A percentile compares a stretch with the other conserved stretches of the same genome.
Evolutionary conservation across 1,284 basidiomycete species (phyloP).

Genomic region (Thecaphora frezii): DNA sequence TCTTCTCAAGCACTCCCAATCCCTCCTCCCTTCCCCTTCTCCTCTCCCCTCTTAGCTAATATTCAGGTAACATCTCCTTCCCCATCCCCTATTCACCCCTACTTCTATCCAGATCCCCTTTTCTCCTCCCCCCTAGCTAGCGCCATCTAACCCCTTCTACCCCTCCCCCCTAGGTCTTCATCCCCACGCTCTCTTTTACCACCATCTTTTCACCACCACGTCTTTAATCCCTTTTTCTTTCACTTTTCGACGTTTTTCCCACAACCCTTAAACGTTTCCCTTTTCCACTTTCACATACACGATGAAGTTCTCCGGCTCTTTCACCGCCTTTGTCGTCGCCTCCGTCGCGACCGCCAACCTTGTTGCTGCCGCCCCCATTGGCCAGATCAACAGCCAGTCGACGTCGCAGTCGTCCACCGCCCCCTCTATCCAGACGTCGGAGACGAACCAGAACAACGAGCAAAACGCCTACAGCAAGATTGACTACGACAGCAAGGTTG

Average conservation of each 20-base stretch:
- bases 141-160: constrained; percentile 9
- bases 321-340: constrained; percentile 22
- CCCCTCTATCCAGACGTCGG: constrained; percentile 8
- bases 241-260: constrained; percentile 7
- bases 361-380: constrained; percentile 14
- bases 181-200: constrained; percentile 3
- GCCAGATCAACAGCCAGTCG: constrained; percentile 15
- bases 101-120: too few species aligned
- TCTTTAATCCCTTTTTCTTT: constrained; percentile 5
- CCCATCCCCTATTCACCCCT: too few species aligned
- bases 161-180: not conserved
- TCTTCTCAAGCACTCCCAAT: too few species aligned
- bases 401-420: constrained; percentile 14
- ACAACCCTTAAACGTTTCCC: constrained; percentile 5
- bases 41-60: too few species aligned
- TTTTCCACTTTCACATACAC: not conserved
- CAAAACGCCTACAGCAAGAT: constrained; percentile 13
- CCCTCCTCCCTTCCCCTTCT: too few species aligned
- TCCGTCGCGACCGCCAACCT: constrained; percentile 22
- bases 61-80: too few species aligned
- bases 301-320: constrained; percentile 22
- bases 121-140: not conserved
- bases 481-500: not conserved
- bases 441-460: constrained; percentile 15
- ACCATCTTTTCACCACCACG: constrained; percentile 1